These are phyloP conservation scores for Yamadazyma laniorum DNA, from an alignment of 805 yeast species.

Conservation along the genomic window DNA sequence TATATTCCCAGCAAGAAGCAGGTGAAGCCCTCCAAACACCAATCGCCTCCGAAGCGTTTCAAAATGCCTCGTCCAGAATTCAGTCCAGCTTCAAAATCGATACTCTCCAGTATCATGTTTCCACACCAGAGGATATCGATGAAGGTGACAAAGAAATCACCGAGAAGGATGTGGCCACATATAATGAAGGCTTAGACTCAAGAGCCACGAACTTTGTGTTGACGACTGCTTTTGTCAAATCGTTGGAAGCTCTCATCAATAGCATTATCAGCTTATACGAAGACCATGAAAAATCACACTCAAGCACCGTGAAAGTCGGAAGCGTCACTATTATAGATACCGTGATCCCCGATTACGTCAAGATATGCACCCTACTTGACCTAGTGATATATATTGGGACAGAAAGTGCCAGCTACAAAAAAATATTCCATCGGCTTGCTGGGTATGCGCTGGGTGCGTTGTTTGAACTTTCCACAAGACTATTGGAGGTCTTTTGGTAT, in stretches of 20 bases:
- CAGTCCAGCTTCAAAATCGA: neutral
- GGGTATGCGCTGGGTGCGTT: conserved; percentile 24
- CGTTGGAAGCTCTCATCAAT: neutral
- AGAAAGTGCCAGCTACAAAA: conserved; percentile 18
- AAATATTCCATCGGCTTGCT: conserved; percentile 24
- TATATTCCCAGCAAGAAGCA: neutral
- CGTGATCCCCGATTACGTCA: conserved; percentile 9
- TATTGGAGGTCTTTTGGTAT: conserved; percentile 29
- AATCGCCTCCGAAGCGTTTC: neutral
- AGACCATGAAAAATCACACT: no score
- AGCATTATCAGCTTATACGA: neutral
- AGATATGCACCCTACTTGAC: conserved; percentile 27
- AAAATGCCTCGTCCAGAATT: neutral
- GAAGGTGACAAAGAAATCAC: neutral
- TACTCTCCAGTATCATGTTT: neutral
- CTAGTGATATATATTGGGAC: conserved; percentile 20
- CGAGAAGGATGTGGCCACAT: neutral
- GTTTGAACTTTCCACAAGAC: conserved; percentile 19
- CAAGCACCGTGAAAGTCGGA: neutral
- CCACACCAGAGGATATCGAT: neutral
- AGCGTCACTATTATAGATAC: neutral
- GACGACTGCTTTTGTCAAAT: neutral
- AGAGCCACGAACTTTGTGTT: conserved; percentile 1
- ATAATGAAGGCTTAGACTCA: conserved; percentile 4
- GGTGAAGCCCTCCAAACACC: neutral